Percentiles rank a stretch among this genome's conserved stretches.
Evolutionary conservation across 139 green algal species (phyloP).

Genomic region (Chlamydomonas sp.): DNA sequence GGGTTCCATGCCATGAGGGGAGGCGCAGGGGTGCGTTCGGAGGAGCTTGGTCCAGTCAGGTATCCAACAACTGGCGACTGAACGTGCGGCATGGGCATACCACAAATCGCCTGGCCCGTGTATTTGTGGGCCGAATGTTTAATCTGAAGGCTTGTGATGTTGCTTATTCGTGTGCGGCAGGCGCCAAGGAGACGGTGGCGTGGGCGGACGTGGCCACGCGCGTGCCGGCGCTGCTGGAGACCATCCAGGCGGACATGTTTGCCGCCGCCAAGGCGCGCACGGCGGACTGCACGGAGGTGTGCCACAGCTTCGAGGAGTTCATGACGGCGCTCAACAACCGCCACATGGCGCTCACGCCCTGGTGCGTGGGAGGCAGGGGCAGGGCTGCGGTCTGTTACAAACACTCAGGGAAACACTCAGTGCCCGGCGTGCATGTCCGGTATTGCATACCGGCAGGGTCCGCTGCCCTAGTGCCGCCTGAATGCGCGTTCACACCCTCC

Average conservation of each 20-base stretch:
- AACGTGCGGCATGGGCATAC: not conserved
- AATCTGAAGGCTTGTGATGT: not conserved
- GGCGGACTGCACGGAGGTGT: constrained; percentile 69
- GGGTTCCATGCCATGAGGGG: no score
- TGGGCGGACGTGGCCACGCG: constrained; percentile 78
- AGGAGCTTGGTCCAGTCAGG: no score
- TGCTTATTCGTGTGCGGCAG: not conserved
- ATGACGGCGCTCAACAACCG: constrained; percentile 89
- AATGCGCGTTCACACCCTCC: not conserved
- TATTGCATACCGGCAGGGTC: not conserved
- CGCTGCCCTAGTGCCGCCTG: not conserved
- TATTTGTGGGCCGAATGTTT: no score
- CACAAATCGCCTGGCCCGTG: no score
- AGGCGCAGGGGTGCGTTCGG: no score
- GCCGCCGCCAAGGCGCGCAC: constrained; percentile 61
- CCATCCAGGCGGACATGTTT: constrained; percentile 93
- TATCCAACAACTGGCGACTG: not conserved
- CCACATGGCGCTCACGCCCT: constrained; percentile 95
- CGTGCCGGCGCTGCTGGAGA: constrained; percentile 75
- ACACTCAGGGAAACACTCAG: not conserved
- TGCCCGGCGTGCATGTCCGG: not conserved
- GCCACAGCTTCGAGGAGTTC: constrained; percentile 93
- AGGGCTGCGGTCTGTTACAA: not conserved
- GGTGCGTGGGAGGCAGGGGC: constrained; percentile 49
- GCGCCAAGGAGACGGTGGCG: constrained; percentile 86